A percentile compares a stretch with the other conserved stretches of the same genome.
Conservation (phyloP, 441 rosid genomes). For the Brassica hybrid region DNA sequence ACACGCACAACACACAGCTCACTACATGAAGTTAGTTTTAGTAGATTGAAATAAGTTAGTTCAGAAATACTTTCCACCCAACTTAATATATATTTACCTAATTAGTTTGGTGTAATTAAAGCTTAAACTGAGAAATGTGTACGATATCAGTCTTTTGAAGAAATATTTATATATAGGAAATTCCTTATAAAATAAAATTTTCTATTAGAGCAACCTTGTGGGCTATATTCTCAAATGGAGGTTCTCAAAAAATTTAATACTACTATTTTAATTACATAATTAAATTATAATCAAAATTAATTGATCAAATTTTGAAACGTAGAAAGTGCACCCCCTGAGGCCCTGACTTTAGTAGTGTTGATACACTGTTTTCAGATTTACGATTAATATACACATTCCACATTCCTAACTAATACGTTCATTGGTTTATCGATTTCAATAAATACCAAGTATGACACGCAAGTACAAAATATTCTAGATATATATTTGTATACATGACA, state of each 20-base stretch:
- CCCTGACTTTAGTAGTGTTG: conserved; percentile 28
- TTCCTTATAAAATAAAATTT: background rate
- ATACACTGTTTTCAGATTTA: background rate
- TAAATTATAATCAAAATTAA: background rate
- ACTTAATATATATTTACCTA: background rate
- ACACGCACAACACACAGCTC: background rate
- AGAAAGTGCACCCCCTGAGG: conserved; percentile 14
- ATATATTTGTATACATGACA: background rate
- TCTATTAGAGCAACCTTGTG: background rate
- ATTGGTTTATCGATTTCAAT: background rate
- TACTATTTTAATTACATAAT: background rate
- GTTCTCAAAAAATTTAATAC: background rate
- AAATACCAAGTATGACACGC: background rate
- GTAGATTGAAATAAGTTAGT: background rate
- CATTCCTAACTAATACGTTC: background rate
- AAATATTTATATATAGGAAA: background rate
- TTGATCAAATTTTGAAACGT: conserved; percentile 9
- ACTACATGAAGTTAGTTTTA: background rate
- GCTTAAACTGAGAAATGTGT: background rate
- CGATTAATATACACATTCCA: background rate
- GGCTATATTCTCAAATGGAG: background rate
- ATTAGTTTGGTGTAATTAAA: background rate
- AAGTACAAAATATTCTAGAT: background rate
- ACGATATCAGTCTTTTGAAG: background rate
- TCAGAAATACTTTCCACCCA: background rate